Percentiles rank a stretch among this genome's conserved stretches.
phyloP scores from a whole-genome alignment of 2,329 filamentous ascomycete species.

The Aspergillus sergii region DNA sequence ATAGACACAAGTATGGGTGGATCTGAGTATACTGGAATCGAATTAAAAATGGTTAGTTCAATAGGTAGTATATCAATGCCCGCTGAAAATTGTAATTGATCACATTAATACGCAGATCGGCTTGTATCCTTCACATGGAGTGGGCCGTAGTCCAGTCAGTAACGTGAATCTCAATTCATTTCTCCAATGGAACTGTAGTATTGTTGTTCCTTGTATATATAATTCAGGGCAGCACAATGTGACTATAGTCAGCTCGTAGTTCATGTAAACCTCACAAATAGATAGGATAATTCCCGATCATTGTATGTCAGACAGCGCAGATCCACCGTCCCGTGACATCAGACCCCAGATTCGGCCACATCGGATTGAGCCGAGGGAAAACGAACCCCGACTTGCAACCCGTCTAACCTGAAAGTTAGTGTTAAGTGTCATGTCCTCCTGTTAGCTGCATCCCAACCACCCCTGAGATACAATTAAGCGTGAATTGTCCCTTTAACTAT shows the following conservation, averaged over 20 bases:
- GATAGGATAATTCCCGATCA: neutral
- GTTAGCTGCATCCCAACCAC: constrained; percentile 8
- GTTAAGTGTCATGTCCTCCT: constrained; percentile 13
- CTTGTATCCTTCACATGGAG: neutral
- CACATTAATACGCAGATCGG: neutral
- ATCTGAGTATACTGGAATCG: too few species aligned
- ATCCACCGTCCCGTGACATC: constrained; percentile 34
- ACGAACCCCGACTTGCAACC: constrained; percentile 27
- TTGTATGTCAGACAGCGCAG: neutral
- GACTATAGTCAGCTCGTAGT: neutral
- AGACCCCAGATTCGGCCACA: constrained; percentile 32
- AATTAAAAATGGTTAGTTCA: neutral
- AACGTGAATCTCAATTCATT: neutral
- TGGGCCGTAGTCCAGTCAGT: neutral
- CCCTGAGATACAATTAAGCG: constrained; percentile 7
- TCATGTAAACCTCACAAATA: neutral
- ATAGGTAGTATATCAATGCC: neutral
- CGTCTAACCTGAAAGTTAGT: constrained; percentile 9
- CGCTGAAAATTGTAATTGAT: neutral
- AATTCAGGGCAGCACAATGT: neutral
- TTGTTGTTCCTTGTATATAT: neutral
- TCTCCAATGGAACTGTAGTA: neutral
- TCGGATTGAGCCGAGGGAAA: constrained; percentile 37
- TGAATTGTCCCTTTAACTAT: neutral
- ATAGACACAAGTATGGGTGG: neutral